Conservation (phyloP, 1,284 basidiomycete species). For the Naganishia cerealis region DNA sequence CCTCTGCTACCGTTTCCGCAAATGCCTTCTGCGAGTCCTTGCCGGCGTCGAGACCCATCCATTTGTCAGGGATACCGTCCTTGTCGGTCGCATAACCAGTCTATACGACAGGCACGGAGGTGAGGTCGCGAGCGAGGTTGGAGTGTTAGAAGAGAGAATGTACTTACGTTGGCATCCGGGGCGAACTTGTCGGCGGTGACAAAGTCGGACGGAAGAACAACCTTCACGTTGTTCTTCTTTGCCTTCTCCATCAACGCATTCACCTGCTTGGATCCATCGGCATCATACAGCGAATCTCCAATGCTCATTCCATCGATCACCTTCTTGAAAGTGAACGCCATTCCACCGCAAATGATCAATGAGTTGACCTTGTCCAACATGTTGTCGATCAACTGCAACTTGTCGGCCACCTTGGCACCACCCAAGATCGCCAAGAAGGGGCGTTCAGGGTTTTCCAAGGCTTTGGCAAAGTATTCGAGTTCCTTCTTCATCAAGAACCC, state of each 20-base stretch:
- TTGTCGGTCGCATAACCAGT: constrained; percentile 73
- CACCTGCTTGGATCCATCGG: constrained; percentile 86
- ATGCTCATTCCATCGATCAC: constrained; percentile 83
- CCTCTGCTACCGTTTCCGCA: constrained; percentile 73
- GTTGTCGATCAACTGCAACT: constrained; percentile 98
- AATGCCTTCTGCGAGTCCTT: constrained; percentile 78
- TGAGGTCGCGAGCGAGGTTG: background rate
- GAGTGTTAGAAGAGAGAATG: background rate
- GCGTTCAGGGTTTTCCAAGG: constrained; percentile 86
- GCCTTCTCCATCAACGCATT: constrained; percentile 83
- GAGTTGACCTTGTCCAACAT: constrained; percentile 98
- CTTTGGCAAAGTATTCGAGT: constrained; percentile 97
- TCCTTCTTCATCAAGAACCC: constrained; percentile 99
- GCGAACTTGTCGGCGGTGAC: constrained; percentile 92
- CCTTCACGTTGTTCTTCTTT: constrained; percentile 85
- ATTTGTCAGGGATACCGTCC: constrained; percentile 85
- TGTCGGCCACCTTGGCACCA: constrained; percentile 98
- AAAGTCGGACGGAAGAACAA: constrained; percentile 95
- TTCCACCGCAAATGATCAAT: constrained; percentile 95
- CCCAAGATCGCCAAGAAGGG: constrained; percentile 98
- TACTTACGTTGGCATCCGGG: constrained; percentile 77
- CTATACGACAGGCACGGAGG: constrained; percentile 50
- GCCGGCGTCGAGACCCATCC: constrained; percentile 92
- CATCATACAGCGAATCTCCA: constrained; percentile 91
- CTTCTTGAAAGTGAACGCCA: constrained; percentile 99